phyloP scores from a whole-genome alignment of 2,329 filamentous ascomycete genomes.

The Trichoderma sp. region DNA sequence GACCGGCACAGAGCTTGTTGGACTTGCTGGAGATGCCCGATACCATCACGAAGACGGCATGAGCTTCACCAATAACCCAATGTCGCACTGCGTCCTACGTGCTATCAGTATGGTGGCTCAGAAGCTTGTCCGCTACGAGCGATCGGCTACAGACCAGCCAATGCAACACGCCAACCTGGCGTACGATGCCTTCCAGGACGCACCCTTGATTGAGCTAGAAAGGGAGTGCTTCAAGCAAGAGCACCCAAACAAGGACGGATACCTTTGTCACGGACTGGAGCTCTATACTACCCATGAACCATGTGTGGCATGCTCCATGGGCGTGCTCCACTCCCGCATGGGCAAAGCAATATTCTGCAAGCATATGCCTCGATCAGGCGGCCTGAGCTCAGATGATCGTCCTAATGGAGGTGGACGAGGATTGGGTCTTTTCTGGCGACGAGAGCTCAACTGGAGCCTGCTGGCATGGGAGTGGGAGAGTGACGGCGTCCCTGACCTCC shows the following conservation, averaged over 20 bases:
- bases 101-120: conserved; percentile 82
- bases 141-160: conserved; percentile 44
- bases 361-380: conserved; percentile 79
- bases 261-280: conserved; percentile 91
- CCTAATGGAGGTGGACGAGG: conserved; percentile 59
- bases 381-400: conserved; percentile 75
- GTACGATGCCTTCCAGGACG: conserved; percentile 68
- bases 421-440: conserved; percentile 70
- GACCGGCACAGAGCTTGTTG: conserved; percentile 61
- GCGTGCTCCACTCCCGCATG: conserved; percentile 90
- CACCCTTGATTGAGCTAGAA: conserved; percentile 70
- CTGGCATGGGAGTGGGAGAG: conserved; percentile 76
- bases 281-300: conserved; percentile 95
- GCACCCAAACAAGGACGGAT: conserved; percentile 73
- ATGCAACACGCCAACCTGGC: conserved; percentile 48
- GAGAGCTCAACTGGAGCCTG: conserved; percentile 84
- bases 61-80: conserved; percentile 65
- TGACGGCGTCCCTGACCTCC: conserved; percentile 44
- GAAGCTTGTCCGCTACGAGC: conserved; percentile 61
- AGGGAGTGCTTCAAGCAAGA: conserved; percentile 62
- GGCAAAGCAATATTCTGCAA: conserved; percentile 78
- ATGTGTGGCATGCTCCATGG: conserved; percentile 97
- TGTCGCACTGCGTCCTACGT: conserved; percentile 76
- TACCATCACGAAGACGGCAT: conserved; percentile 59
- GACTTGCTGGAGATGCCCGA: conserved; percentile 75